Evolutionary conservation across 306 rosid species (phyloP).

Genomic region (Cicer bijugum): DNA sequence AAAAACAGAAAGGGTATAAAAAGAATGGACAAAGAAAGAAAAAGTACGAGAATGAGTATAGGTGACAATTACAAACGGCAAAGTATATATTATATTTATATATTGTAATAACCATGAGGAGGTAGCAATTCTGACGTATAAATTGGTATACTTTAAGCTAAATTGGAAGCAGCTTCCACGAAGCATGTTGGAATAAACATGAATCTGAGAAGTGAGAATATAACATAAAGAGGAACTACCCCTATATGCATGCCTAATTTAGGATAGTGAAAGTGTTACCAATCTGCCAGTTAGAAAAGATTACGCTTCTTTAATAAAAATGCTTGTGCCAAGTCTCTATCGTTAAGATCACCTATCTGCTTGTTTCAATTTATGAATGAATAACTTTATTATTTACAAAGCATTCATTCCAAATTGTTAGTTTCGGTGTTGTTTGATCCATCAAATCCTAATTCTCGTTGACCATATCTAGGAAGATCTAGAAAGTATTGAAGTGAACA

Average conservation of each 20-base stretch:
- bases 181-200: neutral
- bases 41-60: neutral
- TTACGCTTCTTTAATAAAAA: neutral
- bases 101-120: neutral
- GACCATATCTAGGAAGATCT: neutral
- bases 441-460: constrained; percentile 2
- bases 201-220: neutral
- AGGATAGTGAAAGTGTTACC: neutral
- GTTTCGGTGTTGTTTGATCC: neutral
- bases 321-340: neutral
- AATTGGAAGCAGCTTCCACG: neutral
- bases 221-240: neutral
- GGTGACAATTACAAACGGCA: neutral
- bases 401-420: neutral
- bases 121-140: neutral
- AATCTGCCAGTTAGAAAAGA: constrained; percentile 5
- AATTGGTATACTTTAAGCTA: neutral
- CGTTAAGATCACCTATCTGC: neutral
- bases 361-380: neutral
- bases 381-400: neutral
- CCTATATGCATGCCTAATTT: neutral
- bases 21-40: neutral
- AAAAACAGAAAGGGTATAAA: neutral
- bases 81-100: neutral
- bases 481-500: constrained; percentile 2